These are phyloP conservation scores for Boletus semigastroideus DNA, from an alignment of 1,284 basidiomycete species.

Conservation along the genomic window DNA sequence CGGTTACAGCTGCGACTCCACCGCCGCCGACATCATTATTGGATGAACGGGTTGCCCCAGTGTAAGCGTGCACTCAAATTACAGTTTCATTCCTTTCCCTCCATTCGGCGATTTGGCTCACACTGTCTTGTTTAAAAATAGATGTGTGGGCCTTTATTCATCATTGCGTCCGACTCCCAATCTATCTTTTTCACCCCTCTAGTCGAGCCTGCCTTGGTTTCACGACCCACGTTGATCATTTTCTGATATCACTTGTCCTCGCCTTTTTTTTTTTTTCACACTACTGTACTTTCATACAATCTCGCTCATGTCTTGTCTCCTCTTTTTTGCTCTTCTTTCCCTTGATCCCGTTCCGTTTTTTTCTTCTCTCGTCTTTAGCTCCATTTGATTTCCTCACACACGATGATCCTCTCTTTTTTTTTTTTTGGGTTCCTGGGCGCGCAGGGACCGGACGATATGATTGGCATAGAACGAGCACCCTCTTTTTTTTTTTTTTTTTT, in stretches of 20 bases:
- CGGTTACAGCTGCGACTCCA: constrained; percentile 29
- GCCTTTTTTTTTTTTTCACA: not conserved
- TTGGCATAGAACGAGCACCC: constrained; percentile 19
- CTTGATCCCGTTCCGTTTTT: not conserved
- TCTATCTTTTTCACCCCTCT: not conserved
- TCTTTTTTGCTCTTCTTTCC: not conserved
- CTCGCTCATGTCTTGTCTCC: not conserved
- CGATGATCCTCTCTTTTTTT: not conserved
- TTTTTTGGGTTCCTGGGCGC: not conserved
- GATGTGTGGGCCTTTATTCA: constrained; percentile 14
- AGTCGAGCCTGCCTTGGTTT: constrained; percentile 1
- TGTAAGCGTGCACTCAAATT: constrained; percentile 15
- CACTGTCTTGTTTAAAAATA: constrained; percentile 21
- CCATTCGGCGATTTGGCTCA: constrained; percentile 12
- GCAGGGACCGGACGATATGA: constrained; percentile 20
- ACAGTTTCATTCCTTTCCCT: constrained; percentile 11
- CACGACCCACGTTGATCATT: constrained; percentile 1
- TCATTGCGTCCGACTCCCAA: not conserved
- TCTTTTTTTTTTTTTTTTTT: not conserved
- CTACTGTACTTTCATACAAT: constrained; percentile 23
- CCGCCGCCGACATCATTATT: constrained; percentile 23
- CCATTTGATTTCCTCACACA: not conserved
- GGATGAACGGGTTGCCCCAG: constrained; percentile 10
- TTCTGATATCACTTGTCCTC: constrained; percentile 7
- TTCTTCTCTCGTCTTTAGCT: not conserved